Percentiles rank a stretch among this genome's conserved stretches.
phyloP scores from a whole-genome alignment of 768 basidiomycete genomes.

The Mycena albidolilacea region DNA sequence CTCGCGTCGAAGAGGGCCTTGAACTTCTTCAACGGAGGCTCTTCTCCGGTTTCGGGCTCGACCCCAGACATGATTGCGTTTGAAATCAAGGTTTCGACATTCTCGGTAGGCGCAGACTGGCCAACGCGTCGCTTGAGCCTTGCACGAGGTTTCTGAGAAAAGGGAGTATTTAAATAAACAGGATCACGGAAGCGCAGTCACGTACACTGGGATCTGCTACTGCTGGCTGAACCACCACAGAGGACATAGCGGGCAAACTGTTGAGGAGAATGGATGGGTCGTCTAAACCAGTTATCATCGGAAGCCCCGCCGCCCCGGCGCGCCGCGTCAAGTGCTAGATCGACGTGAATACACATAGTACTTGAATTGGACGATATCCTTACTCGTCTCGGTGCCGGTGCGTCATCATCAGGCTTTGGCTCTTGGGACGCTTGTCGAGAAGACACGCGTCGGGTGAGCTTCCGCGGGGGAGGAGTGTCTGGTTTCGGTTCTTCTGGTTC shows the following conservation, averaged over 20 bases:
- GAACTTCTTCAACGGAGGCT: slow-evolving; percentile 79
- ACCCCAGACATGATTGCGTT: slow-evolving; percentile 33
- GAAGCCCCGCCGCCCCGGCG: slow-evolving; percentile 49
- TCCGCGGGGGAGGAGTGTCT: slow-evolving; percentile 18
- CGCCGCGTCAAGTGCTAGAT: slow-evolving; percentile 62
- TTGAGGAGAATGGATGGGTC: slow-evolving; percentile 59
- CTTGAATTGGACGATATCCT: not conserved
- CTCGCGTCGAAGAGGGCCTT: slow-evolving; percentile 79
- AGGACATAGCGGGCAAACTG: slow-evolving; percentile 46
- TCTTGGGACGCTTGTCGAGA: slow-evolving; percentile 61
- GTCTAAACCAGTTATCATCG: slow-evolving; percentile 60
- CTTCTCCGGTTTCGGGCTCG: slow-evolving; percentile 46
- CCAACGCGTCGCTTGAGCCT: slow-evolving; percentile 72
- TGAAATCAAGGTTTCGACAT: slow-evolving; percentile 36
- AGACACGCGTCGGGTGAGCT: slow-evolving; percentile 53
- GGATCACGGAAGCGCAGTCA: slow-evolving; percentile 34
- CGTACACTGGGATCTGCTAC: slow-evolving; percentile 31
- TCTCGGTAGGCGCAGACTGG: slow-evolving; percentile 43
- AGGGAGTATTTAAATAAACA: not conserved
- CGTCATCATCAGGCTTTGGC: slow-evolving; percentile 42
- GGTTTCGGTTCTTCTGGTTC: slow-evolving; percentile 37
- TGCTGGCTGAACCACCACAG: slow-evolving; percentile 34
- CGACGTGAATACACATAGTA: not conserved
- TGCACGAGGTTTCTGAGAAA: slow-evolving; percentile 52
- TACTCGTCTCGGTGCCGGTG: slow-evolving; percentile 51